phyloP scores from a whole-genome alignment of 2,329 filamentous ascomycete genomes.

The Hypoxylon sp. region DNA sequence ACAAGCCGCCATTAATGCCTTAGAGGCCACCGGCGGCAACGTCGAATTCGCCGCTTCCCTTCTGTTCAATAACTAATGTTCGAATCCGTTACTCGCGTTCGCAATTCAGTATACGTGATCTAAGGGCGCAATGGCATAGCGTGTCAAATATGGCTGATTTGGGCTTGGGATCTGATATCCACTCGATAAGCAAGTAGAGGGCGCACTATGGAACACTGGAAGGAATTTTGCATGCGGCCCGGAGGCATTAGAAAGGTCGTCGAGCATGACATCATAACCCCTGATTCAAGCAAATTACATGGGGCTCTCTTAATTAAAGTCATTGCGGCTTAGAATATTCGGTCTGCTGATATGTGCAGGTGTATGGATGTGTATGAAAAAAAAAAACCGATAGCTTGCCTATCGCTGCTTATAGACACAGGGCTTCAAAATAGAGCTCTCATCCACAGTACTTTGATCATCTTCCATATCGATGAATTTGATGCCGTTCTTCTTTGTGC shows the following conservation, averaged over 20 bases:
- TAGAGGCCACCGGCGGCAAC: slow-evolving; percentile 87
- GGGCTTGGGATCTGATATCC: slow-evolving; percentile 16
- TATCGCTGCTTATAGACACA: slow-evolving; percentile 95
- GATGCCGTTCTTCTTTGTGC: slow-evolving; percentile 59
- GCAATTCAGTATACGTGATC: slow-evolving; percentile 12
- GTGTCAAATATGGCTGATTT: slow-evolving; percentile 19
- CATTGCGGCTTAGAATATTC: slow-evolving; percentile 23
- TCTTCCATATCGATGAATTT: slow-evolving; percentile 74
- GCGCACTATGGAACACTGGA: slow-evolving; percentile 26
- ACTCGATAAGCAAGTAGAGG: slow-evolving; percentile 38
- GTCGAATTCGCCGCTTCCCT: slow-evolving; percentile 90
- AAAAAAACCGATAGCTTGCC: slow-evolving; percentile 33
- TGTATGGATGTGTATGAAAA: slow-evolving; percentile 19
- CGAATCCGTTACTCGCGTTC: slow-evolving; percentile 28
- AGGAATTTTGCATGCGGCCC: slow-evolving; percentile 33
- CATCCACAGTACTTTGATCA: slow-evolving; percentile 74
- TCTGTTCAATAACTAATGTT: slow-evolving; percentile 70
- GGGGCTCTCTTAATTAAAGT: slow-evolving; percentile 26
- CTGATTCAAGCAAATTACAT: slow-evolving; percentile 2
- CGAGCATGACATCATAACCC: slow-evolving; percentile 17
- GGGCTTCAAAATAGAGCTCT: slow-evolving; percentile 82
- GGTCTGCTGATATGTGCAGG: slow-evolving; percentile 20
- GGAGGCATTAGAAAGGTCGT: slow-evolving; percentile 34
- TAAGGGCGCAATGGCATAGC: slow-evolving; percentile 27
- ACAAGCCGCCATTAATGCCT: slow-evolving; percentile 81